Conservation (phyloP, 768 basidiomycete genomes). For the Tulasnella sp. region DNA sequence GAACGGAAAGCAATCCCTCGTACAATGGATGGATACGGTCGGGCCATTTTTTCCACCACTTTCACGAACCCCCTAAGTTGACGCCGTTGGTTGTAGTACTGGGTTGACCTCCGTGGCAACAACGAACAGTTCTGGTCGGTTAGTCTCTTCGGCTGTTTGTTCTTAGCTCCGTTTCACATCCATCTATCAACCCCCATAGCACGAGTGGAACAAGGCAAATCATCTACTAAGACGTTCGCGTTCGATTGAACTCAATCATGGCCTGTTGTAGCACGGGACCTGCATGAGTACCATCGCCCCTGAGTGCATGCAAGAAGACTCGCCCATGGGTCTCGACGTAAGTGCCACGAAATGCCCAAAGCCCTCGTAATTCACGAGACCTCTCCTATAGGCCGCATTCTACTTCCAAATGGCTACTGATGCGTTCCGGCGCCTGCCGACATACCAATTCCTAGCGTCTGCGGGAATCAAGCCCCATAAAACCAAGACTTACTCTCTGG, state of each 20-base stretch:
- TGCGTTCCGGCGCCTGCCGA: not conserved
- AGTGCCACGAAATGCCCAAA: not conserved
- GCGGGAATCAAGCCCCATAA: not conserved
- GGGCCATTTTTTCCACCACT: not conserved
- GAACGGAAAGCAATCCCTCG: conserved; percentile 34
- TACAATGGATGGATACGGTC: conserved; percentile 40
- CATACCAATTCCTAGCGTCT: not conserved
- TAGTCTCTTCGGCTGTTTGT: not conserved
- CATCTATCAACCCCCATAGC: conserved; percentile 25
- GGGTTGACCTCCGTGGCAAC: conserved; percentile 36
- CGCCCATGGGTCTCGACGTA: not conserved
- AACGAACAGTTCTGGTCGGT: conserved; percentile 42
- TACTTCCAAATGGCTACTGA: conserved; percentile 1
- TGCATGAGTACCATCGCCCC: conserved; percentile 24
- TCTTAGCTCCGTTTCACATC: not conserved
- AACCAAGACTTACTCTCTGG: conserved; percentile 14
- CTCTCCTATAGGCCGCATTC: not conserved
- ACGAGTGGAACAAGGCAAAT: conserved; percentile 40
- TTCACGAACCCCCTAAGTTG: too few relatives aligned
- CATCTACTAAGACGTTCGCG: not conserved
- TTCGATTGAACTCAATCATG: not conserved
- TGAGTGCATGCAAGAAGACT: not conserved
- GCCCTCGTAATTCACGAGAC: not conserved
- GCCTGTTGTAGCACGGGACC: not conserved
- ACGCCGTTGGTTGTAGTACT: not conserved